Conservation (phyloP, 1,284 basidiomycete species). For the Afroboletus lepidellus region DNA sequence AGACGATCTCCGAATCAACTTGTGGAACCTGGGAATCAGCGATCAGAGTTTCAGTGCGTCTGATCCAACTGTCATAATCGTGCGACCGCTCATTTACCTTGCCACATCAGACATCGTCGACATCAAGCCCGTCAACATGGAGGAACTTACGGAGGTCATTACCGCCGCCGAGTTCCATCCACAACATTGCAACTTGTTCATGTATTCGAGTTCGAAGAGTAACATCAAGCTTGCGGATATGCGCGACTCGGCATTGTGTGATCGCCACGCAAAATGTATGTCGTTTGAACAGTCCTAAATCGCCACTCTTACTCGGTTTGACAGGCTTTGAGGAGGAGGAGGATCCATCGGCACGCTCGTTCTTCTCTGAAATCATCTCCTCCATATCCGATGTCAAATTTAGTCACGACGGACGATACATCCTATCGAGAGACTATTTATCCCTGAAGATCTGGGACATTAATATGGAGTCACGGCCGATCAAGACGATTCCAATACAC, state of each 20-base stretch:
- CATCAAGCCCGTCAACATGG: conserved; percentile 99
- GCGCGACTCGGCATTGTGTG: conserved; percentile 97
- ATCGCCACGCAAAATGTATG: conserved; percentile 94
- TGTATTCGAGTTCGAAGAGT: conserved; percentile 99
- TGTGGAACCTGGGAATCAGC: conserved; percentile 98
- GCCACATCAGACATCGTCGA: conserved; percentile 88
- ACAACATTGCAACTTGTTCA: conserved; percentile 96
- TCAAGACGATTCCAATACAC: conserved; percentile 98
- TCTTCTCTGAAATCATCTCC: conserved; percentile 99
- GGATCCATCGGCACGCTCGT: conserved; percentile 94
- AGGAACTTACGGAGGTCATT: conserved; percentile 99
- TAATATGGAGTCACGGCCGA: conserved; percentile 96
- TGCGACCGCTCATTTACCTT: conserved; percentile 13
- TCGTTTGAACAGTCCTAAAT: conserved; percentile 13
- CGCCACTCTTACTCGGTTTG: conserved; percentile 15
- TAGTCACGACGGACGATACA: conserved; percentile 95
- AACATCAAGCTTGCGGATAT: conserved; percentile 99
- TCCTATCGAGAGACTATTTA: conserved; percentile 95
- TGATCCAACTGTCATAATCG: background rate
- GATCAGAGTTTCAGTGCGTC: conserved; percentile 98
- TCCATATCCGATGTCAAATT: conserved; percentile 99
- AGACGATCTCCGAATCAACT: conserved; percentile 94
- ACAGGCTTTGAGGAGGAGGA: conserved; percentile 98
- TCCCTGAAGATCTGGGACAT: conserved; percentile 99
- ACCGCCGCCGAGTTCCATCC: conserved; percentile 99